Conservation (phyloP, 768 basidiomycete species). For the Boletales sp. region DNA sequence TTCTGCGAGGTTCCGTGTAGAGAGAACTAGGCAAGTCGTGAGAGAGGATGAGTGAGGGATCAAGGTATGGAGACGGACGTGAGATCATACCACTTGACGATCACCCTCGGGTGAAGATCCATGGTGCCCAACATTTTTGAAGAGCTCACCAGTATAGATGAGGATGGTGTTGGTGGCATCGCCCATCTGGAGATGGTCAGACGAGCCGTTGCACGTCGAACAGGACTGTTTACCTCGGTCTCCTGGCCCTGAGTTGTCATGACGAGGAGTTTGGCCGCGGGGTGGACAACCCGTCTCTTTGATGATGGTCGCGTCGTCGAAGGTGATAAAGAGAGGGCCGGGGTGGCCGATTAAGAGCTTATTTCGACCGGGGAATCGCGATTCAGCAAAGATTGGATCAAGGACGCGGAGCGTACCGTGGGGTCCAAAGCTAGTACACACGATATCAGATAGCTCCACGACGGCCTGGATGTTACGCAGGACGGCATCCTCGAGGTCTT, state of each 20-base stretch:
- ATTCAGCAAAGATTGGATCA: slow-evolving; percentile 3
- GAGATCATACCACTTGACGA: slow-evolving; percentile 93
- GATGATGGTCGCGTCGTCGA: slow-evolving; percentile 98
- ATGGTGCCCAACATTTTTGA: slow-evolving; percentile 93
- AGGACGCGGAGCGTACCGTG: slow-evolving; percentile 60
- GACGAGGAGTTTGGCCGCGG: slow-evolving; percentile 97
- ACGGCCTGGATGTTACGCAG: slow-evolving; percentile 95
- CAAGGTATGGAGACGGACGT: slow-evolving; percentile 58
- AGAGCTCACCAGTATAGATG: slow-evolving; percentile 91
- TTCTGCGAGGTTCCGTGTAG: slow-evolving; percentile 59
- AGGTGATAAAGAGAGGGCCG: slow-evolving; percentile 92
- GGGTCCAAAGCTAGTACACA: slow-evolving; percentile 94
- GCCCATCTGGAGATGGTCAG: slow-evolving; percentile 67
- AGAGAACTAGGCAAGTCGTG: slow-evolving; percentile 48
- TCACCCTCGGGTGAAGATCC: slow-evolving; percentile 96
- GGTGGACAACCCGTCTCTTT: slow-evolving; percentile 98
- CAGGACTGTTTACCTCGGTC: slow-evolving; percentile 56
- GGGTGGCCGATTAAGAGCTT: slow-evolving; percentile 98
- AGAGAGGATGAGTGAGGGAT: too few species aligned
- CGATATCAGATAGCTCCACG: slow-evolving; percentile 90
- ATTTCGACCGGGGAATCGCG: slow-evolving; percentile 67
- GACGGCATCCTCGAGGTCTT: slow-evolving; percentile 96
- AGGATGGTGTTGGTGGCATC: slow-evolving; percentile 95
- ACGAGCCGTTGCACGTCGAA: too few species aligned
- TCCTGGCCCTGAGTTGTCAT: slow-evolving; percentile 98